Evolutionary conservation across 2,329 filamentous ascomycete genomes (phyloP).

Genomic region (Pseudogymnoascus destructans): DNA sequence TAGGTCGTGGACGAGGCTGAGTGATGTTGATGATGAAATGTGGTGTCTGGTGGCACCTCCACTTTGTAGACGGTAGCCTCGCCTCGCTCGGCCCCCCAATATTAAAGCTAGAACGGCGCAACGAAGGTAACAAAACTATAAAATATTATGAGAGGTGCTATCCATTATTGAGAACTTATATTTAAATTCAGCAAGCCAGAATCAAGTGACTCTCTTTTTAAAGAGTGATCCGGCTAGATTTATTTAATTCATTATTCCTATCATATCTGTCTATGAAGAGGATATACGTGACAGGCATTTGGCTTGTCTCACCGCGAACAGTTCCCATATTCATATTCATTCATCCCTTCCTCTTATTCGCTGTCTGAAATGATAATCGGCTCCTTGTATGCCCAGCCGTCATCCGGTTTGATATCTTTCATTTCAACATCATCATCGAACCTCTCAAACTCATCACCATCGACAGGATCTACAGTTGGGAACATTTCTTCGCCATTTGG

Average conservation of each 20-base stretch:
- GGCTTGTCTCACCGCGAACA: background rate
- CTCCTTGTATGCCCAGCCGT: background rate
- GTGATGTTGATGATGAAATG: conserved; percentile 1
- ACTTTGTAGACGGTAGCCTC: conserved; percentile 1
- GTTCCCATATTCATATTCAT: background rate
- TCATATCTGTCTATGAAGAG: background rate
- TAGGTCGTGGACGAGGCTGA: conserved; percentile 4
- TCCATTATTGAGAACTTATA: background rate
- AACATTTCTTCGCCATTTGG: background rate
- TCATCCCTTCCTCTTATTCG: background rate
- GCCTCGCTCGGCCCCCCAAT: background rate
- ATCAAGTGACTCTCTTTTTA: background rate
- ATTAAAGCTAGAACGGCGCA: background rate
- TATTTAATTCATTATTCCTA: background rate
- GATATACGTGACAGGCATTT: background rate
- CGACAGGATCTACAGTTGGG: background rate
- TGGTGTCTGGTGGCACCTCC: background rate
- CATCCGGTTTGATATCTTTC: background rate
- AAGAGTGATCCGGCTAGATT: background rate
- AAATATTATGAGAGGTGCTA: background rate
- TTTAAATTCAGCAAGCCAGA: background rate
- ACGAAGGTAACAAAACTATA: background rate
- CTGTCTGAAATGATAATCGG: background rate
- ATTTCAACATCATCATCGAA: background rate
- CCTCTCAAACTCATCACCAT: background rate